Conservation (phyloP, 345 rosid species). For the Gynandropsis gynandra region DNA sequence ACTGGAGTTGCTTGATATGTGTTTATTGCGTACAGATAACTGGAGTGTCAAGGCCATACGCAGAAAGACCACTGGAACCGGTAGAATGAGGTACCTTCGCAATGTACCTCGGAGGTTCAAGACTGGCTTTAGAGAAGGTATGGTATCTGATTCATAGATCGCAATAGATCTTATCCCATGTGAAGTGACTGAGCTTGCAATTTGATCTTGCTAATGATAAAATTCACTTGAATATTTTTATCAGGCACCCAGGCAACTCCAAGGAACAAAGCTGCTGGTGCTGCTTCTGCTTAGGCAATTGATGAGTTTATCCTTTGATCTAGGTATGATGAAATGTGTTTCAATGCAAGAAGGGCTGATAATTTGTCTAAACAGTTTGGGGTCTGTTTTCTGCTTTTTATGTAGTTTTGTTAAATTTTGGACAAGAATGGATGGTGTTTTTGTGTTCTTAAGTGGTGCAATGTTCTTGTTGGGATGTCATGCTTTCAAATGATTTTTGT, state of each 20-base stretch:
- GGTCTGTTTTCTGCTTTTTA: too few species aligned
- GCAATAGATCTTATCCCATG: too few species aligned
- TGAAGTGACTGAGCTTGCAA: not conserved
- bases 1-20: not conserved
- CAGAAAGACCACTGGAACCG: conserved; percentile 25
- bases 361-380: not conserved
- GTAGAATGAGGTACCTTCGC: conserved; percentile 25
- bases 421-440: too few species aligned
- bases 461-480: too few species aligned
- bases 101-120: conserved; percentile 21
- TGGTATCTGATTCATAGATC: too few species aligned
- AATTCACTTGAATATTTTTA: not conserved
- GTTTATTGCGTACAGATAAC: conserved; percentile 11
- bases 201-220: too few species aligned
- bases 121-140: conserved; percentile 25
- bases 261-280: not conserved
- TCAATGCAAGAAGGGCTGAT: not conserved
- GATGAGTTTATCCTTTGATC: not conserved
- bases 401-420: too few species aligned
- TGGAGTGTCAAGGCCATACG: conserved; percentile 21
- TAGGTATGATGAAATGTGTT: not conserved
- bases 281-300: not conserved
- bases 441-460: too few species aligned
- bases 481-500: too few species aligned
- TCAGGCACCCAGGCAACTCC: conserved; percentile 4